Evolutionary conservation across 768 basidiomycete genomes (phyloP), one percentile per base, ranked within the genome.

Genomic region (Panaeolus papilionaceus): DNA sequence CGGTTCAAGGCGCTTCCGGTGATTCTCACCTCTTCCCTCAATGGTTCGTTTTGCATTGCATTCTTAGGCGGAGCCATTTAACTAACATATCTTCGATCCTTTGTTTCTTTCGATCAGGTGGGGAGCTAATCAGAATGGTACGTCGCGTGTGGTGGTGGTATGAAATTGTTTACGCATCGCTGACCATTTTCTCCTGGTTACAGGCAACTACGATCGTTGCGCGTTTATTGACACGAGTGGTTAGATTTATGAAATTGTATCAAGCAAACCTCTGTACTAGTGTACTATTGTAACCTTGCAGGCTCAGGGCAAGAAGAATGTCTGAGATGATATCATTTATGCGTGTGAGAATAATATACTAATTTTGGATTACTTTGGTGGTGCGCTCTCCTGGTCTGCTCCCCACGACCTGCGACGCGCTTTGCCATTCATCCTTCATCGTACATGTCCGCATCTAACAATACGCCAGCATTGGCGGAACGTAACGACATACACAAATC

Each of bases 401-500:
- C 20, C 20, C 47, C 47, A 23, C 47, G n/a, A 23, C 26, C 33
- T 37, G 28, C 26, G 54, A 28, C 54, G 54, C 54, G 54, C 26
- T 58, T 58, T 58, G 54, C 28, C 14, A 58, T 58, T 58, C 54
- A 33, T 58, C 49, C 33, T 16, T 33, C 28, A 58, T 58, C 28
- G 54, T 33, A 58, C 38, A 66, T 70, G 70, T 37, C 71, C 20
- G 62, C 69, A 12, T 38, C 69, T 7, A 37, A 62, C 18, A 51
- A 63, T 11, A 28, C 69, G 10, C 65, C 66, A n/a, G 61, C 64
- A 67, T 67, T 90, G 9, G 84, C 86, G 8, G 92, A 93, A 65
- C 86, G 91, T 23, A 75, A 80, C 18, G 92, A 94, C 69, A 84
- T 94, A 14, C 93, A 94, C 83, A 94, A 90, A 77, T 88, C 91